These are phyloP conservation scores for Lactuca saligna DNA, from an alignment of 129 eudicot genomes.

Conservation along the genomic window DNA sequence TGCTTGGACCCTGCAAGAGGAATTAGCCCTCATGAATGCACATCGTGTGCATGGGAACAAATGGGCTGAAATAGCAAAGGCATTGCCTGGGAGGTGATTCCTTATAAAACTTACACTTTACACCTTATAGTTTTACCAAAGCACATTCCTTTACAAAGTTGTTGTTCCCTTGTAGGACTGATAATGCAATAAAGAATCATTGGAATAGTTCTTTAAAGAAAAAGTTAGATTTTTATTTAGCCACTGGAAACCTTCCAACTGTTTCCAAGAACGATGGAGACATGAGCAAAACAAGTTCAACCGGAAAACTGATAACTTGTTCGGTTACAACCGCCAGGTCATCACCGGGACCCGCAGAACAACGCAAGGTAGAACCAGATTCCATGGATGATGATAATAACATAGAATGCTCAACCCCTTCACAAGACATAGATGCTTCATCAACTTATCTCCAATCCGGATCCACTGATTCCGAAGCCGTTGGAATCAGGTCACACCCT, in stretches of 20 bases:
- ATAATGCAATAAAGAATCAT: conserved; percentile 92
- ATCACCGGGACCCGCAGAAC: conserved; percentile 49
- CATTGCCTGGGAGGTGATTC: conserved; percentile 85
- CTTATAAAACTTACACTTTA: neutral
- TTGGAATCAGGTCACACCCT: conserved; percentile 30
- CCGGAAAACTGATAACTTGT: conserved; percentile 28
- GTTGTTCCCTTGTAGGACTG: conserved; percentile 63
- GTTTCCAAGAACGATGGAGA: conserved; percentile 45
- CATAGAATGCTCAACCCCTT: conserved; percentile 44
- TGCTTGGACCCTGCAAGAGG: conserved; percentile 91
- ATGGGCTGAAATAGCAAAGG: conserved; percentile 96
- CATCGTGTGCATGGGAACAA: conserved; percentile 83
- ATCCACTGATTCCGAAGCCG: conserved; percentile 46
- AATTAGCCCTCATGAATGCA: conserved; percentile 68
- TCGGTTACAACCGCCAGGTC: conserved; percentile 43
- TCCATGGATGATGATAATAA: conserved; percentile 23
- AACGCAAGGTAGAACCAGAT: conserved; percentile 45
- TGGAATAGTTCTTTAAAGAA: conserved; percentile 98
- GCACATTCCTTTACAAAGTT: neutral
- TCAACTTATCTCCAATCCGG: conserved; percentile 41
- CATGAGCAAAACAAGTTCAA: conserved; percentile 34
- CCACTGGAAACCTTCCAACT: conserved; percentile 79
- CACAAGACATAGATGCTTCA: conserved; percentile 48
- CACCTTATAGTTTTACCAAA: neutral
- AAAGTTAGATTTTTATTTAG: conserved; percentile 73